Evolutionary conservation across 2,329 filamentous ascomycete genomes (phyloP).

Genomic region (Colletotrichum gloeosporioides): DNA sequence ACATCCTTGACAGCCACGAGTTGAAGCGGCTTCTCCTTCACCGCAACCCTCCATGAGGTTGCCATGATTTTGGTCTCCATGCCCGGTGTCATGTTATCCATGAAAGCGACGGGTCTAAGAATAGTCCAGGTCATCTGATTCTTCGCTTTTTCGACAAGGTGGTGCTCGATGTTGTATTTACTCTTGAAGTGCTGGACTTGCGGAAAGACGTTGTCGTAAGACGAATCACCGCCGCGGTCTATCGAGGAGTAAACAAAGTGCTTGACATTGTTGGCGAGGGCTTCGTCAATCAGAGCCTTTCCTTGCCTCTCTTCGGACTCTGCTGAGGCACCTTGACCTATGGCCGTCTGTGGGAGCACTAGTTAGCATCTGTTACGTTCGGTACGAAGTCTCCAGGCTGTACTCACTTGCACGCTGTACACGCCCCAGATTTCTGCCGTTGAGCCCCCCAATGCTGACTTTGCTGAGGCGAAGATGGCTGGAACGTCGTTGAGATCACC

Average conservation of each 20-base stretch:
- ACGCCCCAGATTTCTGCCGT: conserved; percentile 58
- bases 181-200: conserved; percentile 68
- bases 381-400: too few species aligned
- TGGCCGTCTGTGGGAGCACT: neutral
- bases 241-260: conserved; percentile 69
- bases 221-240: conserved; percentile 61
- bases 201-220: conserved; percentile 49
- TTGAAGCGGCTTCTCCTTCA: conserved; percentile 40
- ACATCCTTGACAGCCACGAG: conserved; percentile 48
- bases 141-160: conserved; percentile 55
- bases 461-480: conserved; percentile 51
- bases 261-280: conserved; percentile 57
- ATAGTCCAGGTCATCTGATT: conserved; percentile 63
- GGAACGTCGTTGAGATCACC: conserved; percentile 57
- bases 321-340: neutral
- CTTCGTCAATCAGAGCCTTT: conserved; percentile 61
- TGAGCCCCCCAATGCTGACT: conserved; percentile 13
- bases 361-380: neutral
- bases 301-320: conserved; percentile 53
- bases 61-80: conserved; percentile 40
- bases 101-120: conserved; percentile 66
- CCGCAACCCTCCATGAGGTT: conserved; percentile 32
- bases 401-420: conserved; percentile 59
- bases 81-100: conserved; percentile 54
- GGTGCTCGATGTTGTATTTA: conserved; percentile 67